phyloP scores from a whole-genome alignment of 306 rosid genomes.

The Comarum palustre region DNA sequence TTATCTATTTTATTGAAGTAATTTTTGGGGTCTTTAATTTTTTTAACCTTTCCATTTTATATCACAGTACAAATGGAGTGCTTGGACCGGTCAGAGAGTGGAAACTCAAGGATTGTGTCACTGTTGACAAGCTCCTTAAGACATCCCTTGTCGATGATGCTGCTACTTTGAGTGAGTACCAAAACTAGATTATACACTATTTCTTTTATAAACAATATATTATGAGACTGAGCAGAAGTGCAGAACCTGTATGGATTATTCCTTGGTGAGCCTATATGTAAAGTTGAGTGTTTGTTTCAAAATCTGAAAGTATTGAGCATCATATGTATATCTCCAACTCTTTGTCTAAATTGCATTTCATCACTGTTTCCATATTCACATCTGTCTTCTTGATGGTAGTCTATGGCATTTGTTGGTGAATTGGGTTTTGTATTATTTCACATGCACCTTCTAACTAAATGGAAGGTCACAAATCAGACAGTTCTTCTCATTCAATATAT shows the following conservation, averaged over 20 bases:
- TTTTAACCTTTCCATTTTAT: conserved; percentile 20
- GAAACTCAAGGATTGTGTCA: conserved; percentile 74
- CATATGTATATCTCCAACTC: not conserved
- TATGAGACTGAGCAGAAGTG: not conserved
- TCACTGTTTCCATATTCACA: not conserved
- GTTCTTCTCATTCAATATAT: conserved; percentile 9
- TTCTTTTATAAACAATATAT: not conserved
- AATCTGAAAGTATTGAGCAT: not conserved
- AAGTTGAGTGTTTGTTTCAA: not conserved
- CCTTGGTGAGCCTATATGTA: not conserved
- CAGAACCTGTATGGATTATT: not conserved
- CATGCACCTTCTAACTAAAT: not conserved
- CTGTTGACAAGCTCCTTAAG: conserved; percentile 74
- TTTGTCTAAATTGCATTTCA: not conserved
- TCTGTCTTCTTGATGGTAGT: not conserved
- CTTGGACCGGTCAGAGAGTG: conserved; percentile 63
- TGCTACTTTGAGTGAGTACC: conserved; percentile 69
- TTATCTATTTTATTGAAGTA: conserved; percentile 2
- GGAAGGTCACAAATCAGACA: not conserved
- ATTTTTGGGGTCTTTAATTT: not conserved
- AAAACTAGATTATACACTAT: not conserved
- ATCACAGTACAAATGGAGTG: conserved; percentile 57
- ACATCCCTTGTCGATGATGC: conserved; percentile 50
- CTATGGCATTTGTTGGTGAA: not conserved
- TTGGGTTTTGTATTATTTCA: not conserved